phyloP scores from a whole-genome alignment of 2,329 filamentous ascomycete species.

The Xylogone sp. region DNA sequence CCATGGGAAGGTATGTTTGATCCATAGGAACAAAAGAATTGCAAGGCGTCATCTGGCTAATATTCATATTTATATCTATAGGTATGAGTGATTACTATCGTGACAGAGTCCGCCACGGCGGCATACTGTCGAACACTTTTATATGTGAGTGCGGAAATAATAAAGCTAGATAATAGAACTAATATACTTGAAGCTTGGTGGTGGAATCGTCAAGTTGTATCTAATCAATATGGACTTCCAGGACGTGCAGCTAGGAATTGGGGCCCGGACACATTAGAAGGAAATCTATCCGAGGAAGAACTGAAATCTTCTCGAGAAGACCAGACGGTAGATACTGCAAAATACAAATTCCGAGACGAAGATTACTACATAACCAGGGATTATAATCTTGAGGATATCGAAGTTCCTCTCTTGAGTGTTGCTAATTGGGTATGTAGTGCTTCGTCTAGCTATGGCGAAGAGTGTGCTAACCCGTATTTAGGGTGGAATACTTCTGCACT shows the following conservation, averaged over 20 bases:
- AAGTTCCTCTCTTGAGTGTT: constrained; percentile 63
- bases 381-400: constrained; percentile 61
- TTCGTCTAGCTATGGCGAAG: too few relatives aligned
- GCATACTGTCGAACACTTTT: constrained; percentile 53
- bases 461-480: too few relatives aligned
- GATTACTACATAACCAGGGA: constrained; percentile 29
- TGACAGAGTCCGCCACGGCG: constrained; percentile 55
- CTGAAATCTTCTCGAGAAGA: constrained; percentile 33
- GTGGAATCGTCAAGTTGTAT: constrained; percentile 62
- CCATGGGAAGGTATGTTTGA: constrained; percentile 55
- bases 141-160: too few relatives aligned
- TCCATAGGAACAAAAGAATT: too few relatives aligned
- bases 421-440: too few relatives aligned
- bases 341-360: constrained; percentile 45
- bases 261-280: constrained; percentile 47
- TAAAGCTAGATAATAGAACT: too few relatives aligned
- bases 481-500: constrained; percentile 65
- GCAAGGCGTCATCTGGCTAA: too few relatives aligned
- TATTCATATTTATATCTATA: too few relatives aligned
- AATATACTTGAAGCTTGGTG: too few relatives aligned
- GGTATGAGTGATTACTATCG: constrained; percentile 54
- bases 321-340: constrained; percentile 40
- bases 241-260: constrained; percentile 34
- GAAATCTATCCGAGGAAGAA: constrained; percentile 49
- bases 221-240: constrained; percentile 62